phyloP scores from a whole-genome alignment of 202 grass and related monocot genomes.

The Panicum virgatum region DNA sequence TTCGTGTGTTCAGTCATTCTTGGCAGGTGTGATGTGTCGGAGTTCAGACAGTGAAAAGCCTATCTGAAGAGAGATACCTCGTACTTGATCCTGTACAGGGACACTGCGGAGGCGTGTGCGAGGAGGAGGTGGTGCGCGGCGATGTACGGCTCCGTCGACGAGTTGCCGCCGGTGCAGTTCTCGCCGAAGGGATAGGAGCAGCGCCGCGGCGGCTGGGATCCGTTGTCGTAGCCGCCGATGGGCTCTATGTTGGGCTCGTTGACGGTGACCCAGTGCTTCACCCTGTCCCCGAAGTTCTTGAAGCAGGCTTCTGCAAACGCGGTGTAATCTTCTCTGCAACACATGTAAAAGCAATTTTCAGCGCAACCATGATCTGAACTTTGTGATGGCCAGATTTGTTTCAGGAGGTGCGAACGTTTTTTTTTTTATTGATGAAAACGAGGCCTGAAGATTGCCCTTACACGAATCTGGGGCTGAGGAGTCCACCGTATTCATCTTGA shows the following conservation, averaged over 20 bases:
- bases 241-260: conserved; percentile 61
- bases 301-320: conserved; percentile 74
- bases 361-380: background rate
- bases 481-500: conserved; percentile 55
- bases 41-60: background rate
- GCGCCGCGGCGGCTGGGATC: conserved; percentile 39
- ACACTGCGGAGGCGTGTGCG: conserved; percentile 60
- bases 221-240: conserved; percentile 43
- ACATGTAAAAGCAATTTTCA: background rate
- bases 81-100: conserved; percentile 59
- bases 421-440: no score
- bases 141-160: conserved; percentile 67
- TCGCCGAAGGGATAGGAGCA: conserved; percentile 65
- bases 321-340: conserved; percentile 66
- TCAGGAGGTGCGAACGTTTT: background rate
- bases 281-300: conserved; percentile 61
- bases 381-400: background rate
- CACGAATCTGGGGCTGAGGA: conserved; percentile 52
- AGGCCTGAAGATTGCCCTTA: conserved; percentile 4
- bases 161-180: conserved; percentile 59
- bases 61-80: conserved; percentile 13
- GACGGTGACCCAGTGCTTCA: conserved; percentile 66
- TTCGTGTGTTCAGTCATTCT: background rate
- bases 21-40: no score
- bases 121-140: conserved; percentile 62